Percentiles rank a stretch among this genome's conserved stretches.
Evolutionary conservation across 2,329 filamentous ascomycete genomes (phyloP).

Genomic region (Penicillium sp.): DNA sequence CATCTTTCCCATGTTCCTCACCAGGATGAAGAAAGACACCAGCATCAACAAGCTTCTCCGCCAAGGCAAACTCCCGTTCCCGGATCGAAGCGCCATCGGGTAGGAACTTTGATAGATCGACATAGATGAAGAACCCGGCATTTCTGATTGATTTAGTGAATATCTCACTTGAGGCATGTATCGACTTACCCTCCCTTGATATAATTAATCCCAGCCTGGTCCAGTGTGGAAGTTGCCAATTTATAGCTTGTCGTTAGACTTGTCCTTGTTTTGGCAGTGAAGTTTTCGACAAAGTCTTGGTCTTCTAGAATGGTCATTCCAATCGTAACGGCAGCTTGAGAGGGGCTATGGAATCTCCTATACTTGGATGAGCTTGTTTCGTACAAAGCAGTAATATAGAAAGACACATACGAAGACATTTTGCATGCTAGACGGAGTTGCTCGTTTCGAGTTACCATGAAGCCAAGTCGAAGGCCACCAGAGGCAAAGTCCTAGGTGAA

Average conservation of each 20-base stretch:
- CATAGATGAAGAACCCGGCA: conserved; percentile 46
- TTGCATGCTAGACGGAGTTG: conserved; percentile 26
- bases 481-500: conserved; percentile 27
- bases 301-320: conserved; percentile 31
- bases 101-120: conserved; percentile 43
- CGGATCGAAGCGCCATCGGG: conserved; percentile 15
- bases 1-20: conserved; percentile 42
- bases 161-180: not conserved
- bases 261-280: conserved; percentile 22
- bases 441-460: conserved; percentile 25
- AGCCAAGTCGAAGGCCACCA: conserved; percentile 28
- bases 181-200: conserved; percentile 28
- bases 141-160: conserved; percentile 25
- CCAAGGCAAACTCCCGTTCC: conserved; percentile 44
- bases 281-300: conserved; percentile 33
- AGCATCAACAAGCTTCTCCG: conserved; percentile 41
- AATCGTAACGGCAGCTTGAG: conserved; percentile 27
- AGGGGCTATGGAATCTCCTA: conserved; percentile 27
- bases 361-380: not conserved
- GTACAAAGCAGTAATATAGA: not conserved
- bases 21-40: conserved; percentile 51
- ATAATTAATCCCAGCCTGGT: conserved; percentile 38
- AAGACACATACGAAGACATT: conserved; percentile 21
- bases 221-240: conserved; percentile 32
- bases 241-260: conserved; percentile 25